These are phyloP conservation scores for Hanseniaspora valbyensis DNA, from an alignment of 805 yeast genomes.

Conservation along the genomic window DNA sequence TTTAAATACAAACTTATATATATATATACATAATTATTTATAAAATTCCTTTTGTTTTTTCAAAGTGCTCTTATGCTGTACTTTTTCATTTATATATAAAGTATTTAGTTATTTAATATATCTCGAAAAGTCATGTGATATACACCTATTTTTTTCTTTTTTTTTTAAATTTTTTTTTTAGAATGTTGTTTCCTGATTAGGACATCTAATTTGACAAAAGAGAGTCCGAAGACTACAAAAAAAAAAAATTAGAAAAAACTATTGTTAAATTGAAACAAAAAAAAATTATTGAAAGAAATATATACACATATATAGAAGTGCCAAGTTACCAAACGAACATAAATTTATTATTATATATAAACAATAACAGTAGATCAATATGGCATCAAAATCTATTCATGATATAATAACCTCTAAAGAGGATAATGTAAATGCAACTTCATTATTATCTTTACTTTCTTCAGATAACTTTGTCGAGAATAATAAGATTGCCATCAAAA, in stretches of 20 bases:
- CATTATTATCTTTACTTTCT: not conserved
- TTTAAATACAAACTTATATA: no score
- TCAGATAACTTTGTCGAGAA: not conserved
- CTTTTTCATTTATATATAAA: no score
- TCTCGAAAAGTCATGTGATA: not conserved
- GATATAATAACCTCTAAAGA: constrained; percentile 24
- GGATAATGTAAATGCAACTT: constrained; percentile 17
- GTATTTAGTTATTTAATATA: not conserved
- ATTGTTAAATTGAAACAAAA: no score
- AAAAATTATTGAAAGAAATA: no score
- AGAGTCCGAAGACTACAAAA: not conserved
- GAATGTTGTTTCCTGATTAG: not conserved
- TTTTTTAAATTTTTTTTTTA: not conserved
- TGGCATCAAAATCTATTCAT: constrained; percentile 22
- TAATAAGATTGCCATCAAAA: constrained; percentile 32
- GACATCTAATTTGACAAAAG: not conserved
- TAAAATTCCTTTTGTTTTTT: no score
- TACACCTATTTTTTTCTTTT: constrained; percentile 10
- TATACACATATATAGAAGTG: no score
- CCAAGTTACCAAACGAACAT: not conserved
- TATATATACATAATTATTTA: no score
- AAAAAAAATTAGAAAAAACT: not conserved
- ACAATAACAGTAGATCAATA: not conserved
- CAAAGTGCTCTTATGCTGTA: no score
- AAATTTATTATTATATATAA: not conserved